Percentiles rank a stretch among this genome's conserved stretches.
Conservation (phyloP, 352 stramenopile genomes). For the Phytophthora foliorum region DNA sequence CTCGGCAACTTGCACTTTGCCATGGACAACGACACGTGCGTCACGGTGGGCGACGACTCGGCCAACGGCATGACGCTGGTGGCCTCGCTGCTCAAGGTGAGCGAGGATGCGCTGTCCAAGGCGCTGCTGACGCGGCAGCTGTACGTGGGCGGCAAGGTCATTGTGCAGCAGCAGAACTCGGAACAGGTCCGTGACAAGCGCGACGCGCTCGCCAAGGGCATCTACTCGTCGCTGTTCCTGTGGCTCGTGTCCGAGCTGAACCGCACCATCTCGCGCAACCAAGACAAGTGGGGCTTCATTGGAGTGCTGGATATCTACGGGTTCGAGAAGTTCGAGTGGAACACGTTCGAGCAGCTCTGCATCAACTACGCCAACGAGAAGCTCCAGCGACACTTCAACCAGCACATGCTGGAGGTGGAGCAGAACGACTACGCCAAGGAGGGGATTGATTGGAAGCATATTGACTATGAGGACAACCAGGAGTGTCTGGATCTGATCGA, state of each 20-base stretch:
- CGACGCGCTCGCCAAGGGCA: constrained; percentile 92
- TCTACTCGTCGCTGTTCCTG: constrained; percentile 94
- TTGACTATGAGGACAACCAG: constrained; percentile 96
- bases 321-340: constrained; percentile 97
- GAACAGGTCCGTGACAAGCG: constrained; percentile 91
- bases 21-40: constrained; percentile 85
- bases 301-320: constrained; percentile 98
- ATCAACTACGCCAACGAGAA: constrained; percentile 98
- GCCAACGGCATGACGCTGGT: constrained; percentile 65
- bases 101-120: constrained; percentile 72
- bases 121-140: constrained; percentile 87
- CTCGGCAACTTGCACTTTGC: constrained; percentile 90
- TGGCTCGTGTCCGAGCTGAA: constrained; percentile 94
- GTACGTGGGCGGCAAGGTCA: constrained; percentile 91
- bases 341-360: constrained; percentile 97
- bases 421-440: constrained; percentile 98
- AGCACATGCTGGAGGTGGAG: constrained; percentile 97
- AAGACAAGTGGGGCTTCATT: constrained; percentile 93
- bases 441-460: constrained; percentile 94
- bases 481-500: constrained; percentile 95
- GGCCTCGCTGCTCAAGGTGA: constrained; percentile 82
- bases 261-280: constrained; percentile 83
- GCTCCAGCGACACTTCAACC: constrained; percentile 94
- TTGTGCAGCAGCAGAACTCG: constrained; percentile 90
- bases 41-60: constrained; percentile 60